phyloP scores from a whole-genome alignment of 2,329 filamentous ascomycete genomes.

The Purpureocillium takamizusanense region DNA sequence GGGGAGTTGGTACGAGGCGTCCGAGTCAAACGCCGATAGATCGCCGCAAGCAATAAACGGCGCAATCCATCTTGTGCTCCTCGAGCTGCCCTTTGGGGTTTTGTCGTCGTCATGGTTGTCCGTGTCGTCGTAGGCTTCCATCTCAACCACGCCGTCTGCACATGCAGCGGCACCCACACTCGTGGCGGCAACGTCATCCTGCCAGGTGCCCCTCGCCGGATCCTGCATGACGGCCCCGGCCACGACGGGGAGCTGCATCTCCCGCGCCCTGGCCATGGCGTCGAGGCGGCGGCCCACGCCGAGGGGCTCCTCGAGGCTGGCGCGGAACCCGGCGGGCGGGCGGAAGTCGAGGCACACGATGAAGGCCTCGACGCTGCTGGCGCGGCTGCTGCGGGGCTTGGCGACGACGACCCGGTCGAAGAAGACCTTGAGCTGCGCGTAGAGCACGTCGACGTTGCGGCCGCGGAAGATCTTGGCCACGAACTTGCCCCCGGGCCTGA shows the following conservation, averaged over 20 bases:
- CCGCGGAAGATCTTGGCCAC: constrained; percentile 97
- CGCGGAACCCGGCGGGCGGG: constrained; percentile 66
- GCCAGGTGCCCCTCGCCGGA: constrained; percentile 32
- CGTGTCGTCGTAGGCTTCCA: constrained; percentile 39
- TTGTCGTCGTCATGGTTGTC: constrained; percentile 17
- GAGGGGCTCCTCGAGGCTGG: constrained; percentile 67
- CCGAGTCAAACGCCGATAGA: constrained; percentile 87
- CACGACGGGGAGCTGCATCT: constrained; percentile 28
- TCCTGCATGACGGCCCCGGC: constrained; percentile 38
- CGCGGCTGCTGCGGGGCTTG: constrained; percentile 89
- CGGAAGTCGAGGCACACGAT: constrained; percentile 88
- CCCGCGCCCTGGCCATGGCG: constrained; percentile 35
- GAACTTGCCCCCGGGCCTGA: constrained; percentile 89
- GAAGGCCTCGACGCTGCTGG: constrained; percentile 93
- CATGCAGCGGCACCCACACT: constrained; percentile 5
- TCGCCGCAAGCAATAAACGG: constrained; percentile 97
- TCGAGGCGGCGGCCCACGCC: constrained; percentile 51
- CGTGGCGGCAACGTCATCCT: constrained; percentile 19
- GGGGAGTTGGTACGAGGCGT: constrained; percentile 86
- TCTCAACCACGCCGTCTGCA: constrained; percentile 32
- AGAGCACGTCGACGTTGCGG: constrained; percentile 90
- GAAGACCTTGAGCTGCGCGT: constrained; percentile 85
- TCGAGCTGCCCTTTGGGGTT: constrained; percentile 13
- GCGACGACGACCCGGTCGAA: constrained; percentile 80
- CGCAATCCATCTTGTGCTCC: constrained; percentile 69